These are phyloP conservation scores for Suhomyces bribrorum DNA, from an alignment of 1,139 yeast species.

Conservation along the genomic window DNA sequence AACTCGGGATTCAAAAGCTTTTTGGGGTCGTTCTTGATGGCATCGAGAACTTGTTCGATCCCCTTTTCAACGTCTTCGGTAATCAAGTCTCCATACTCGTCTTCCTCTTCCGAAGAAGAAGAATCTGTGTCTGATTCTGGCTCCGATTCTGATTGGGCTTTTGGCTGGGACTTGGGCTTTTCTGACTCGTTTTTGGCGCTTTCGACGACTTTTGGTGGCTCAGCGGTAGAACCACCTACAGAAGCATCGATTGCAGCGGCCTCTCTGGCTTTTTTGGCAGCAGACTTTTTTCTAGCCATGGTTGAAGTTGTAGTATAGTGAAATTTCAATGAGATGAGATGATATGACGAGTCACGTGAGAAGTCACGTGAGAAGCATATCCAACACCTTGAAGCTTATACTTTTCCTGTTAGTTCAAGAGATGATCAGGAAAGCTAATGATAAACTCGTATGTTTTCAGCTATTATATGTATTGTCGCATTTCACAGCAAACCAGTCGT, in stretches of 20 bases:
- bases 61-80: conserved; percentile 87
- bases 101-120: conserved; percentile 74
- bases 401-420: too few relatives aligned
- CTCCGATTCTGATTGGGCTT: conserved; percentile 9
- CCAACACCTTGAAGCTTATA: background rate
- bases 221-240: conserved; percentile 19
- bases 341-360: conserved; percentile 10
- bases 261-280: conserved; percentile 73
- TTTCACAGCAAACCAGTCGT: too few relatives aligned
- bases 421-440: too few relatives aligned
- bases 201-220: conserved; percentile 5
- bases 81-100: conserved; percentile 84
- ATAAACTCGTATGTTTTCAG: too few relatives aligned
- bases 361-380: background rate
- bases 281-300: conserved; percentile 93
- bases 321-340: conserved; percentile 12
- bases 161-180: conserved; percentile 10
- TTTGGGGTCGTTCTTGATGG: conserved; percentile 66
- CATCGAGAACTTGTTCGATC: conserved; percentile 66
- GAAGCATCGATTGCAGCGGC: conserved; percentile 29
- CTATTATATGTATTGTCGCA: too few relatives aligned
- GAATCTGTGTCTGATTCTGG: conserved; percentile 22
- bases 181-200: conserved; percentile 2
- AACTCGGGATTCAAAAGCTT: conserved; percentile 65
- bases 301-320: conserved; percentile 1